Evolutionary conservation across 176 grass and related monocot genomes (phyloP), one percentile per base, ranked within the genome.

Genomic region (Rhynchospora breviuscula): DNA sequence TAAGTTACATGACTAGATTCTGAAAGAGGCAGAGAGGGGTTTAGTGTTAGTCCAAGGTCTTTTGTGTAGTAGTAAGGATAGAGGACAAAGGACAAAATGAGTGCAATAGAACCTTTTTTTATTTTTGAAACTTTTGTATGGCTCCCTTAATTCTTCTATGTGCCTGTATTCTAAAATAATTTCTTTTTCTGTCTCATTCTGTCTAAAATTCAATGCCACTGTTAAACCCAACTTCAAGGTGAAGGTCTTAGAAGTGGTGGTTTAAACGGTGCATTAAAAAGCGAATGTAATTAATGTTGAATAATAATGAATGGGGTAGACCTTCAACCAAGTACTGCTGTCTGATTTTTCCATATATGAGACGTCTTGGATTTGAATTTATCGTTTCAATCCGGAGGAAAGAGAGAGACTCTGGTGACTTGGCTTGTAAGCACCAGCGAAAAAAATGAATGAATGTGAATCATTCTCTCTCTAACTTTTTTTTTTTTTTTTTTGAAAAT

Each of bases 321-420:
- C 63, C 23, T 46, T 46, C 15, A 12, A 10, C 35, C 35, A 3
- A 4, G 17, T 33, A 71, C 40, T 45, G 43, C 67, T 71, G 67
- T 71, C 17, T 47, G 67, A 46, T 71, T 6, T 71, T 15, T 17
- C 43, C 64, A 71, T 35, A 22, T 47, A 71, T 19, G 43, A 47
- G 67, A 71, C 67, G 67, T 71, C 43, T 11, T 71, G 43, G 43
- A 71, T 46, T 71, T 71, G 67, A 71, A 47, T 45, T 71, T 21
- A 15, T 46, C 35, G 67, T 71, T 71, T 71, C 43, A 17, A 71
- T 71, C 67, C 4, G 67, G 43, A 46, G n/a, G 17, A 46, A 8
- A 17, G 40, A 19, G 35, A 64, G 62, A 64, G 40, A 18, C 21
- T 21, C 18, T 8, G 10, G 49, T 31, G 18, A 31, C 23, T 31